phyloP scores from a whole-genome alignment of 1,284 basidiomycete genomes.

The Xerocomus amazonicus region DNA sequence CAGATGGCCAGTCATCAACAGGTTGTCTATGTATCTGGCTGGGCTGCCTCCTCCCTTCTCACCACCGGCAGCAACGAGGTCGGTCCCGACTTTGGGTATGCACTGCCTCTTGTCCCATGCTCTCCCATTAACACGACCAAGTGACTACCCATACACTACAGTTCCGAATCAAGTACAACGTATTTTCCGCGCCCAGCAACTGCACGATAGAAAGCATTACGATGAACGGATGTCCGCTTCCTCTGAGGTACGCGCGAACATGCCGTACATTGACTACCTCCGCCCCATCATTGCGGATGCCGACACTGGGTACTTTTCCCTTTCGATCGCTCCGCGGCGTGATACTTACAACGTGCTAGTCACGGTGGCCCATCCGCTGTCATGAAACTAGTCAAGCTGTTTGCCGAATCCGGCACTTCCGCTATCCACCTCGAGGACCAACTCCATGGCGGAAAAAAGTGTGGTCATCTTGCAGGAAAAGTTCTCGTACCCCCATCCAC shows the following conservation, averaged over 20 bases:
- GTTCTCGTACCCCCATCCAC: conserved; percentile 87
- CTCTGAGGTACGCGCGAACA: conserved; percentile 59
- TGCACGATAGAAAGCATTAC: conserved; percentile 85
- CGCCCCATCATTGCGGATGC: conserved; percentile 93
- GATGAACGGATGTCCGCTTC: conserved; percentile 75
- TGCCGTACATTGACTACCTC: conserved; percentile 84
- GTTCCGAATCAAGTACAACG: conserved; percentile 91
- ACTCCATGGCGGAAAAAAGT: conserved; percentile 90
- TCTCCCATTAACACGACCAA: conserved; percentile 26
- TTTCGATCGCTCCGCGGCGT: neutral
- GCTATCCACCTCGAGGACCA: conserved; percentile 93
- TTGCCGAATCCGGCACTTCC: conserved; percentile 89
- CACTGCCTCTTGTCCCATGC: conserved; percentile 2
- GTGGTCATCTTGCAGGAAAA: conserved; percentile 92
- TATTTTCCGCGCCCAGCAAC: conserved; percentile 80
- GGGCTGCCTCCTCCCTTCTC: conserved; percentile 84
- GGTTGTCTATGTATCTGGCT: conserved; percentile 94
- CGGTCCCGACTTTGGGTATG: conserved; percentile 93
- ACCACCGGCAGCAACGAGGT: conserved; percentile 95
- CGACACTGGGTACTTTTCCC: conserved; percentile 73
- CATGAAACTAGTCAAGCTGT: conserved; percentile 94
- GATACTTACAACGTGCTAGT: conserved; percentile 37
- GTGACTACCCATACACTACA: conserved; percentile 92
- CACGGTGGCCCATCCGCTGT: conserved; percentile 93
- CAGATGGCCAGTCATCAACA: conserved; percentile 97